Evolutionary conservation across 2,329 filamentous ascomycete genomes (phyloP), one percentile per base, ranked within the genome.

Genomic region (Colletotrichum zoysiae): DNA sequence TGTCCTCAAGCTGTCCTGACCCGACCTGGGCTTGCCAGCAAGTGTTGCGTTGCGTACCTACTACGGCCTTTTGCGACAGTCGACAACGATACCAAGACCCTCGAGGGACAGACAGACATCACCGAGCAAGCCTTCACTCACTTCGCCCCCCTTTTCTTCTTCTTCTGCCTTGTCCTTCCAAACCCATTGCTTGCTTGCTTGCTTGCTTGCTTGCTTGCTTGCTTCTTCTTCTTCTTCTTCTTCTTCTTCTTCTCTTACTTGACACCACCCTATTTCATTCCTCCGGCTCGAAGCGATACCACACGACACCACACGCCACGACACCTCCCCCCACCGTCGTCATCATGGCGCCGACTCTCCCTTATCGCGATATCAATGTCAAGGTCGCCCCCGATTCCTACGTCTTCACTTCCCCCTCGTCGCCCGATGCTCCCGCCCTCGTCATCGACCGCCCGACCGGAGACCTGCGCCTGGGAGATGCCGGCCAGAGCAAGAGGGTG

Each of bases 341-440:
- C 67, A 76, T 50, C 60, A 85, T 85, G 83, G 80, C 82, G 70
- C 78, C 81, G 68, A 76, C 82, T 48, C 82, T 89, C 76, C 96
- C 95, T 30, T 99, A 95, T 84, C 90, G 95, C 80, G 96, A 99
- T 86, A 97, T 98, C 86, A 99, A 98, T 82, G 91, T 99, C 81
- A 95, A 97, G 83, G 93, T 95, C 75, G 95, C 95, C 64, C 88
- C 93, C 77, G 94, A 95, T 78, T 92, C 96, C 80, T 99, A 99
- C 86, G 94, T 95, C 77, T 99, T 99, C 83, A 95, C 94, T 50
- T 99, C 96, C 38, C 96, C 96, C 38, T 98, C 96, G 0, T 95
- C 95, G 4, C 95, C 95, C 73, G 91, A 95, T 82, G 92, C 95
- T 38, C 94, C 94, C 18, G 94, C 94, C 12, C 87, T 99, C 63